Evolutionary conservation across 495 filamentous ascomycete genomes (phyloP).

Genomic region (Neurospora tetraspora): DNA sequence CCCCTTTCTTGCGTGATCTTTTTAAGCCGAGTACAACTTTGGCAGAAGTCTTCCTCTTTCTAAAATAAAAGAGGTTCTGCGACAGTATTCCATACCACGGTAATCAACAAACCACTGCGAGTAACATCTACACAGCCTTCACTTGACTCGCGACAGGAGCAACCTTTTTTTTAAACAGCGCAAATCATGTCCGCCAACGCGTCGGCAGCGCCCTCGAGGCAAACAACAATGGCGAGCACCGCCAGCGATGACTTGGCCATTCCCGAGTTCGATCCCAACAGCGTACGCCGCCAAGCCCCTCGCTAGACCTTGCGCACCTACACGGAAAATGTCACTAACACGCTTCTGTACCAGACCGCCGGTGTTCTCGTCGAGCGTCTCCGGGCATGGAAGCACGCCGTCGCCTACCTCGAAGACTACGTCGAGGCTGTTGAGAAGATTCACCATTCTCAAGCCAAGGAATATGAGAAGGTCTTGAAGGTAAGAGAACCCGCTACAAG

Average conservation of each 20-base stretch:
- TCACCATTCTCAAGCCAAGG: slow-evolving; percentile 76
- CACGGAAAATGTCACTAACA: not conserved
- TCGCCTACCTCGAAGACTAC: slow-evolving; percentile 84
- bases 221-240: slow-evolving; percentile 42
- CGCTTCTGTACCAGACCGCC: slow-evolving; percentile 42
- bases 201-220: slow-evolving; percentile 41
- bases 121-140: not conserved
- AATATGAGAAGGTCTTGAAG: slow-evolving; percentile 92
- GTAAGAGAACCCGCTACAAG: slow-evolving; percentile 26
- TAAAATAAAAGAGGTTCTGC: not conserved
- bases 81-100: not conserved
- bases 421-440: slow-evolving; percentile 72
- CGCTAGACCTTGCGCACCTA: not conserved
- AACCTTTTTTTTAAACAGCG: not conserved
- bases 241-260: slow-evolving; percentile 48
- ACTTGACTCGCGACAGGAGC: not conserved
- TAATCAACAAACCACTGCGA: not conserved
- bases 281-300: slow-evolving; percentile 38
- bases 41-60: too few relatives aligned
- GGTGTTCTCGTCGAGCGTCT: slow-evolving; percentile 75
- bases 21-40: not conserved
- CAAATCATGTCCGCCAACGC: not conserved
- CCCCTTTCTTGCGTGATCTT: not conserved
- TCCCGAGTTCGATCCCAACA: slow-evolving; percentile 67
- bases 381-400: slow-evolving; percentile 91